Percentiles rank a stretch among this genome's conserved stretches.
These are phyloP conservation scores for Beauveria bassiana DNA, from an alignment of 2,329 filamentous ascomycete genomes.

Conservation along the genomic window DNA sequence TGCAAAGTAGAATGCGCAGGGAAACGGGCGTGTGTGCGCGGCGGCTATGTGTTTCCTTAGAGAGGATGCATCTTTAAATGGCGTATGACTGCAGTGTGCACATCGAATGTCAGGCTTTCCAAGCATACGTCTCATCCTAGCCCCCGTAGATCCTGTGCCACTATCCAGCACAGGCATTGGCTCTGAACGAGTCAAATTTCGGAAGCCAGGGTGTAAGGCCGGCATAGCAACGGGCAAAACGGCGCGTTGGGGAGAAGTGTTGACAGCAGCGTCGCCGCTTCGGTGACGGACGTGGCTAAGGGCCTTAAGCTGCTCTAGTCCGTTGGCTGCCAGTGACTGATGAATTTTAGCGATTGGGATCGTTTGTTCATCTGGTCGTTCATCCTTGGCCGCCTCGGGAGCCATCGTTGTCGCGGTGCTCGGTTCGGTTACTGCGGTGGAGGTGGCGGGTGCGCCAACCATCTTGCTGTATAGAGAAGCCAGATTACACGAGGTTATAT, in stretches of 20 bases:
- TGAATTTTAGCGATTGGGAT: conserved; percentile 15
- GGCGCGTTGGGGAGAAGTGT: conserved; percentile 10
- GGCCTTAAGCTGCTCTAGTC: conserved; percentile 53
- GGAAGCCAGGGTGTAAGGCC: not conserved
- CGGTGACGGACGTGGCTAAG: conserved; percentile 53
- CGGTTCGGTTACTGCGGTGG: not conserved
- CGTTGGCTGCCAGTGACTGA: not conserved
- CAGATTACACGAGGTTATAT: conserved; percentile 61
- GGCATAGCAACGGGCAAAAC: conserved; percentile 2
- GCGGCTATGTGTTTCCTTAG: conserved; percentile 60
- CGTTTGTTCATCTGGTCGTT: conserved; percentile 15
- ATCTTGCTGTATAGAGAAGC: conserved; percentile 55
- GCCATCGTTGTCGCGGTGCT: not conserved
- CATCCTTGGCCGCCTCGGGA: not conserved
- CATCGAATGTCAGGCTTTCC: conserved; percentile 55
- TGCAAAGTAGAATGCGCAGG: conserved; percentile 78
- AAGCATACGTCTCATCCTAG: conserved; percentile 39
- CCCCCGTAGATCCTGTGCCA: conserved; percentile 28
- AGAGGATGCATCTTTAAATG: conserved; percentile 60
- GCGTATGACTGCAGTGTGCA: conserved; percentile 52
- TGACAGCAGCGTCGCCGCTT: conserved; percentile 33
- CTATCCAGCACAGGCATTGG: conserved; percentile 7
- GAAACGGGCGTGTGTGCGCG: conserved; percentile 65
- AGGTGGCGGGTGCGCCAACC: conserved; percentile 29
- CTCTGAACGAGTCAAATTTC: conserved; percentile 8